phyloP scores from a whole-genome alignment of 2,329 filamentous ascomycete species.

The Metarhizium anisopliae region DNA sequence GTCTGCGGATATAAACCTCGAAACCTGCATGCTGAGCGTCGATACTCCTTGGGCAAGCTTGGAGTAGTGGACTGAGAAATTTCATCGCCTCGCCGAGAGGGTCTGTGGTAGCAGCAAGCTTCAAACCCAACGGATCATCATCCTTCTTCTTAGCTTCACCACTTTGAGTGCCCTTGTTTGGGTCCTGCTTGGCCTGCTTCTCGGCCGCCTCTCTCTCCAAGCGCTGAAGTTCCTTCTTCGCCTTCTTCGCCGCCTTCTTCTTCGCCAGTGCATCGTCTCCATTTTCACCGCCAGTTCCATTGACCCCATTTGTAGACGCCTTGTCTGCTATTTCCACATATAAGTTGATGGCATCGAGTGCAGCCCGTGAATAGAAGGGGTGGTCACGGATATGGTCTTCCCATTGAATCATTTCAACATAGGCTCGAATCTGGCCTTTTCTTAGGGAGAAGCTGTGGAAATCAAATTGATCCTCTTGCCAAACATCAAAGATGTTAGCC shows the following conservation, averaged over 20 bases:
- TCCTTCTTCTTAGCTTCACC: constrained; percentile 78
- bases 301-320: constrained; percentile 55
- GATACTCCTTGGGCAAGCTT: constrained; percentile 72
- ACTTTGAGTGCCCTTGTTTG: constrained; percentile 63
- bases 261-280: constrained; percentile 56
- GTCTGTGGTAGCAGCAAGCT: constrained; percentile 70
- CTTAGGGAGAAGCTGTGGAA: constrained; percentile 97
- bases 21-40: constrained; percentile 80
- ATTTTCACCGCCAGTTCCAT: constrained; percentile 41
- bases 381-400: constrained; percentile 87
- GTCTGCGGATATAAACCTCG: constrained; percentile 76
- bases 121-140: constrained; percentile 74
- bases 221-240: constrained; percentile 60
- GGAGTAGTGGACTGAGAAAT: constrained; percentile 71
- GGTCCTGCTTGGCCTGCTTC: constrained; percentile 70
- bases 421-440: constrained; percentile 91
- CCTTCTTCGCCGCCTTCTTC: constrained; percentile 87
- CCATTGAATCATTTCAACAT: constrained; percentile 95
- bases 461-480: constrained; percentile 98
- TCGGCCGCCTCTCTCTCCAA: constrained; percentile 71
- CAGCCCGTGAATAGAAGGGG: constrained; percentile 82
- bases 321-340: constrained; percentile 75
- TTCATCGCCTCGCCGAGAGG: constrained; percentile 83
- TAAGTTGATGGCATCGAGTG: constrained; percentile 69
- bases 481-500: constrained; percentile 88